phyloP scores from a whole-genome alignment of 2,329 filamentous ascomycete genomes.

The Cladosporium sphaerospermum region DNA sequence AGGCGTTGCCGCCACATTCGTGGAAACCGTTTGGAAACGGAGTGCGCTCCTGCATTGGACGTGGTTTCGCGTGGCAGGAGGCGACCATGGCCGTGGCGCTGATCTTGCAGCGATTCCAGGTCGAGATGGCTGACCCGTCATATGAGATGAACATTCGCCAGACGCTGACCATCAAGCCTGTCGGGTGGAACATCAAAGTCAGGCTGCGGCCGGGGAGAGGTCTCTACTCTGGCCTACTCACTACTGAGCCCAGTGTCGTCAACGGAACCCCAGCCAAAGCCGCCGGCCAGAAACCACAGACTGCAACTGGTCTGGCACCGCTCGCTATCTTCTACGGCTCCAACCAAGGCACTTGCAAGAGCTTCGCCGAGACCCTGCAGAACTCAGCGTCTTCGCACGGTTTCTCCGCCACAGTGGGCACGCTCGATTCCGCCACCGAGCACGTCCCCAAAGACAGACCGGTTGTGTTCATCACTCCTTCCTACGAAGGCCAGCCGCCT shows the following conservation, averaged over 20 bases:
- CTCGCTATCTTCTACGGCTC: conserved; percentile 66
- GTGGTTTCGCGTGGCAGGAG: conserved; percentile 52
- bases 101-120: conserved; percentile 41
- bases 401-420: conserved; percentile 31
- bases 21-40: conserved; percentile 53
- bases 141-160: conserved; percentile 40
- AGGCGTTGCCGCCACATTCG: conserved; percentile 34
- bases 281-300: conserved; percentile 18
- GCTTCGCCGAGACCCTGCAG: conserved; percentile 34
- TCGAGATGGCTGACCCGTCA: conserved; percentile 37
- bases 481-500: conserved; percentile 38
- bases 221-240: conserved; percentile 52
- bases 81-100: conserved; percentile 38
- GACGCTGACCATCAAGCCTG: conserved; percentile 42
- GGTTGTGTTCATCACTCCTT: conserved; percentile 35
- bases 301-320: conserved; percentile 19
- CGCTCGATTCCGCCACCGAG: conserved; percentile 26
- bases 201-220: conserved; percentile 25
- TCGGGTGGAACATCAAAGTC: conserved; percentile 2
- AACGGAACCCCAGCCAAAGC: conserved; percentile 19
- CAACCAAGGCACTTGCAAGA: conserved; percentile 44
- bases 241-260: conserved; percentile 30
- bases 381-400: conserved; percentile 32
- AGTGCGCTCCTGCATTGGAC: conserved; percentile 47
- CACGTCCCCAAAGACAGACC: conserved; percentile 32